Percentiles rank a stretch among this genome's conserved stretches.
These are phyloP conservation scores for Globisporangium apiculatum DNA, from an alignment of 352 stramenopile genomes.

Conservation along the genomic window DNA sequence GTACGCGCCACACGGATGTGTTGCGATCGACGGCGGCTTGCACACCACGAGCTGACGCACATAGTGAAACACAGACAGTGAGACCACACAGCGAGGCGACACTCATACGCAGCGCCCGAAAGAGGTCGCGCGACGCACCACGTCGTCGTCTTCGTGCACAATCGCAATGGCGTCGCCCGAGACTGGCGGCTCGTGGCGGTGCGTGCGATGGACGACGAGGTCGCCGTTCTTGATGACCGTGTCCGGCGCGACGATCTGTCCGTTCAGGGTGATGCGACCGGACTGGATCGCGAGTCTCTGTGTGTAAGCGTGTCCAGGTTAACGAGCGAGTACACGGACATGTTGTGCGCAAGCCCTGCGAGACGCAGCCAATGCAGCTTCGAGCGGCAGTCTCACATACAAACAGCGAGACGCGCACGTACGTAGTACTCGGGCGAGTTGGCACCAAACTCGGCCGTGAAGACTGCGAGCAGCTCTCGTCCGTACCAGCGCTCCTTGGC, in stretches of 20 bases:
- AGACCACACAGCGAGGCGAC: not conserved
- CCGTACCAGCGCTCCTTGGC: slow-evolving; percentile 94
- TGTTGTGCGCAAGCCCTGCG: no score
- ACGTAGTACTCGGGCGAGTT: slow-evolving; percentile 86
- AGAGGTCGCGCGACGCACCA: slow-evolving; percentile 28
- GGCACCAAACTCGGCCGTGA: slow-evolving; percentile 78
- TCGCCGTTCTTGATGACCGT: slow-evolving; percentile 91
- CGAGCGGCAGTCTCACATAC: not conserved
- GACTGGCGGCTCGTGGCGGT: slow-evolving; percentile 96
- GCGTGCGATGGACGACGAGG: slow-evolving; percentile 91
- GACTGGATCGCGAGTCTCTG: slow-evolving; percentile 90
- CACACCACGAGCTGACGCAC: slow-evolving; percentile 60
- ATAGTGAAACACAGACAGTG: not conserved
- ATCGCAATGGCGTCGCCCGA: slow-evolving; percentile 72
- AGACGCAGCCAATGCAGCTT: no score
- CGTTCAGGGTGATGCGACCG: slow-evolving; percentile 92
- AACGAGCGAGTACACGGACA: no score
- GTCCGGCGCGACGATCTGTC: slow-evolving; percentile 58
- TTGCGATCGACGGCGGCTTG: slow-evolving; percentile 91
- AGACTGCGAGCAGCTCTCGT: slow-evolving; percentile 89
- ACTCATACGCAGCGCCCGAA: not conserved
- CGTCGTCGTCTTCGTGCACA: slow-evolving; percentile 64
- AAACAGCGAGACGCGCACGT: slow-evolving; percentile 8
- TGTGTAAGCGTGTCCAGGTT: not conserved
- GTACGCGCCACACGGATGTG: slow-evolving; percentile 94